Evolutionary conservation across 73 alveolate species (phyloP).

Genomic region (Paramecium sexaurelia): DNA sequence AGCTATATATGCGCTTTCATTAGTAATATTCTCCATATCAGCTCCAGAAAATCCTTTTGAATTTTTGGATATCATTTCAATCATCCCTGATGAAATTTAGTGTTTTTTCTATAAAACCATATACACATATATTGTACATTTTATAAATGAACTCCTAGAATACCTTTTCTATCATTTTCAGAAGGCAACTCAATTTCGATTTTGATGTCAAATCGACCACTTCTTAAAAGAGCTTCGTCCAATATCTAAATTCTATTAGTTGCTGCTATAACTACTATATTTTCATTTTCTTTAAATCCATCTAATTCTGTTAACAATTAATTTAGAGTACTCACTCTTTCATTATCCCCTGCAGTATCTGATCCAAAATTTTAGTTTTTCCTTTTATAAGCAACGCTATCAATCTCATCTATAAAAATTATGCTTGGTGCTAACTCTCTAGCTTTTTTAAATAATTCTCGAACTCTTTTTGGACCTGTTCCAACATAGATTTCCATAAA

Average conservation of each 20-base stretch:
- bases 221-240: conserved; percentile 93
- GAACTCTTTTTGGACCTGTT: conserved; percentile 90
- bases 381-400: conserved; percentile 80
- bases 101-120: conserved; percentile 1
- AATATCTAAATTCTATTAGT: conserved; percentile 81
- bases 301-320: conserved; percentile 89
- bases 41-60: conserved; percentile 64
- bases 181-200: conserved; percentile 85
- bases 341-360: conserved; percentile 60
- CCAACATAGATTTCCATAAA: conserved; percentile 95
- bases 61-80: conserved; percentile 9
- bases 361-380: conserved; percentile 70
- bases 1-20: conserved; percentile 65
- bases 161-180: conserved; percentile 77
- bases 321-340: conserved; percentile 68
- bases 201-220: conserved; percentile 94
- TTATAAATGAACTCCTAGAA: conserved; percentile 71
- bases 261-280: conserved; percentile 90
- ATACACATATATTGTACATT: not conserved
- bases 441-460: conserved; percentile 90
- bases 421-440: conserved; percentile 86
- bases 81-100: not conserved
- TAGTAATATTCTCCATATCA: conserved; percentile 63
- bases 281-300: conserved; percentile 86
- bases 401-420: conserved; percentile 95